These are phyloP conservation scores for Dioscorea alata DNA, from an alignment of 106 monocot species.

Conservation along the genomic window DNA sequence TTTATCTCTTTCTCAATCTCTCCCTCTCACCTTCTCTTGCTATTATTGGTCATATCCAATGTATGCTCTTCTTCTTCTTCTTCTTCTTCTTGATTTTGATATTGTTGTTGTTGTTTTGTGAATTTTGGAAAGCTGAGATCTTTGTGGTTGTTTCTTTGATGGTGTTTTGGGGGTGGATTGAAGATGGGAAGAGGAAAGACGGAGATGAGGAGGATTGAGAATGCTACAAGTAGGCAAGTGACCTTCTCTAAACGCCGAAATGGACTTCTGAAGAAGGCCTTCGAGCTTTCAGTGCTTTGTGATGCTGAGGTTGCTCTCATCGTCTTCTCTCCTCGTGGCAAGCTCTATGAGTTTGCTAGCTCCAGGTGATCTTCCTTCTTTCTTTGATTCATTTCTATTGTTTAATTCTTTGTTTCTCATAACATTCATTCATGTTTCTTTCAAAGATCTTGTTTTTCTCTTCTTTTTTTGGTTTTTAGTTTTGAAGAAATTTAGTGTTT, in stretches of 20 bases:
- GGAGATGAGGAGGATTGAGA: conserved; percentile 6
- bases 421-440: background rate
- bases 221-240: background rate
- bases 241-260: background rate
- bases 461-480: no score
- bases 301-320: conserved; percentile 1
- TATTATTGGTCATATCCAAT: no score
- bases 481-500: no score
- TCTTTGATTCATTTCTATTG: background rate
- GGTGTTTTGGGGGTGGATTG: background rate
- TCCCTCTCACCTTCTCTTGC: no score
- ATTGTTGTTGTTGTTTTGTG: no score
- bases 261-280: conserved; percentile 3
- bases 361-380: background rate
- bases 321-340: conserved; percentile 1
- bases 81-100: no score
- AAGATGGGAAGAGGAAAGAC: conserved; percentile 2
- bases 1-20: no score
- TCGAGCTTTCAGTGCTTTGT: conserved; percentile 1
- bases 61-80: no score
- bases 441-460: background rate
- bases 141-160: background rate
- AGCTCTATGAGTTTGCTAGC: conserved; percentile 4
- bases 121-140: no score
- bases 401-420: background rate